Evolutionary conservation across 441 rosid species (phyloP).

Genomic region (Kokia cookei): DNA sequence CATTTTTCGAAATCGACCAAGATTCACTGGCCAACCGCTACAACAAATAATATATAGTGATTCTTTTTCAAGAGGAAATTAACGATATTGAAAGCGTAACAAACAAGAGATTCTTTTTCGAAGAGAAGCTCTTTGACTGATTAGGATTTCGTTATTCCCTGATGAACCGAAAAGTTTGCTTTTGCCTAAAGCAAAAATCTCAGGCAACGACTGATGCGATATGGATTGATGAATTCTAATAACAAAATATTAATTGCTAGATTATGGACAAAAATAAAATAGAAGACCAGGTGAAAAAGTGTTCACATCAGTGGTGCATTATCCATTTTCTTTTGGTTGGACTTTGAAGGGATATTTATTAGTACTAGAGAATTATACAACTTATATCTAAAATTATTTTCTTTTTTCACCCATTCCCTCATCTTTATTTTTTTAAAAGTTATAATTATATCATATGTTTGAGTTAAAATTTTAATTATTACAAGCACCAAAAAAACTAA

Average conservation of each 20-base stretch:
- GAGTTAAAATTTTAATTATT: too few relatives aligned
- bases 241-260: not conserved
- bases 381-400: too few relatives aligned
- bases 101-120: not conserved
- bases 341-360: too few relatives aligned
- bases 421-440: too few relatives aligned
- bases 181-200: not conserved
- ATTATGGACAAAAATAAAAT: not conserved
- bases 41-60: too few relatives aligned
- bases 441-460: too few relatives aligned
- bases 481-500: too few relatives aligned
- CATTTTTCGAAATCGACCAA: slow-evolving; percentile 19
- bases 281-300: not conserved
- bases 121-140: not conserved
- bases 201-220: too few relatives aligned
- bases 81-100: not conserved
- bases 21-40: slow-evolving; percentile 19
- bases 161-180: not conserved
- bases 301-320: too few relatives aligned
- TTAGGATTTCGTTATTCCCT: not conserved
- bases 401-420: too few relatives aligned
- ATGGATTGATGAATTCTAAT: not conserved
- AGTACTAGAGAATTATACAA: too few relatives aligned
- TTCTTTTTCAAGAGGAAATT: not conserved
- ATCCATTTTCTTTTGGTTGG: too few relatives aligned